A percentile compares a stretch with the other conserved stretches of the same genome.
phyloP scores from a whole-genome alignment of 2,329 filamentous ascomycete species.

The Stemphylium lycopersici region DNA sequence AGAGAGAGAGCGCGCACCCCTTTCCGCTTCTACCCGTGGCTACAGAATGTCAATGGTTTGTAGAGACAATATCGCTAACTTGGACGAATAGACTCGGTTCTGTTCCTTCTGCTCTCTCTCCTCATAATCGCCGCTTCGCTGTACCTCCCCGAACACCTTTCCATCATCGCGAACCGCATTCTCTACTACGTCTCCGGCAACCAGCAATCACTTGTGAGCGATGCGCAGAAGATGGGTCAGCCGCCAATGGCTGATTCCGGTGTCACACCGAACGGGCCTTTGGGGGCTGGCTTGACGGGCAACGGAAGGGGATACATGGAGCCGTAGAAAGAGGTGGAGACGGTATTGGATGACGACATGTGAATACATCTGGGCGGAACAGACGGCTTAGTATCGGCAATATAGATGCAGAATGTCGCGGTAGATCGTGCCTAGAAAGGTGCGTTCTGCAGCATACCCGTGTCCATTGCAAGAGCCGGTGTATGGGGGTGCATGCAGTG shows the following conservation, averaged over 20 bases:
- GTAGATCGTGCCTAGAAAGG: too few relatives aligned
- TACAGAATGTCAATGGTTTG: background rate
- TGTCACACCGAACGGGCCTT: constrained; percentile 11
- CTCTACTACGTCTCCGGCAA: constrained; percentile 97
- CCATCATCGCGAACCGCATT: constrained; percentile 79
- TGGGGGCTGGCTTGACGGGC: constrained; percentile 13
- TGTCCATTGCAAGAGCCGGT: too few relatives aligned
- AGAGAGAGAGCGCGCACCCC: background rate
- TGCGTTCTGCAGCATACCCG: too few relatives aligned
- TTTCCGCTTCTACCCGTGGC: background rate
- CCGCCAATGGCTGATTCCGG: constrained; percentile 11
- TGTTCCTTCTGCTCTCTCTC: constrained; percentile 88
- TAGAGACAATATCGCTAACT: background rate
- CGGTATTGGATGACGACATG: background rate
- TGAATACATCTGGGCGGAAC: background rate
- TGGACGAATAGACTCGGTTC: constrained; percentile 72
- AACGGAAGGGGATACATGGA: constrained; percentile 32
- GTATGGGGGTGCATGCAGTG: background rate
- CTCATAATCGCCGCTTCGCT: constrained; percentile 84
- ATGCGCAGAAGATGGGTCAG: constrained; percentile 21
- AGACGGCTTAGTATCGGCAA: background rate
- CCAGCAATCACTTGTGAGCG: constrained; percentile 47
- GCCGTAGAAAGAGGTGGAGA: constrained; percentile 11
- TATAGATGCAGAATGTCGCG: too few relatives aligned
- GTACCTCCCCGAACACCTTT: constrained; percentile 91